Evolutionary conservation across 2,329 filamentous ascomycete species (phyloP).

Genomic region (Geosmithia flava): DNA sequence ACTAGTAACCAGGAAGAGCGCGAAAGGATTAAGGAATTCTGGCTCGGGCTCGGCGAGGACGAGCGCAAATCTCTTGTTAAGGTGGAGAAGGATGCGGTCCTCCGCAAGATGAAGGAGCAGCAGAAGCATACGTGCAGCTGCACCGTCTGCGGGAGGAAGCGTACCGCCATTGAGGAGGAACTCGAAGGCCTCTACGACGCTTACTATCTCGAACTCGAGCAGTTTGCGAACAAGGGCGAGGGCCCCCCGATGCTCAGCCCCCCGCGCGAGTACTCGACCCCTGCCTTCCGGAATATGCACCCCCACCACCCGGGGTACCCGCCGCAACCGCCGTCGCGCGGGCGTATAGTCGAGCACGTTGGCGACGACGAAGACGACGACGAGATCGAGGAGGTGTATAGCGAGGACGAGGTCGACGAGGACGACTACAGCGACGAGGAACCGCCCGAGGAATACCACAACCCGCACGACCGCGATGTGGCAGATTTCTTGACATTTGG

Average conservation of each 20-base stretch:
- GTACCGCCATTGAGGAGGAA: constrained; percentile 95
- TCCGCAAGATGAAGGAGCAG: constrained; percentile 99
- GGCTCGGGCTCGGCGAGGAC: constrained; percentile 86
- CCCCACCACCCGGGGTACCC: constrained; percentile 32
- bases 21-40: constrained; percentile 96
- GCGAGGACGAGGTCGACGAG: constrained; percentile 41
- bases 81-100: constrained; percentile 94
- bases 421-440: constrained; percentile 56
- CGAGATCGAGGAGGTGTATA: constrained; percentile 33
- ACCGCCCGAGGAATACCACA: constrained; percentile 22
- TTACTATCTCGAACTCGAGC: constrained; percentile 95
- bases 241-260: constrained; percentile 38
- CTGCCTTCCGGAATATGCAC: constrained; percentile 46
- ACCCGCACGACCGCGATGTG: constrained; percentile 46
- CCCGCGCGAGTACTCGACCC: constrained; percentile 48
- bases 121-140: constrained; percentile 99
- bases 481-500: constrained; percentile 95
- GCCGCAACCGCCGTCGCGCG: constrained; percentile 59
- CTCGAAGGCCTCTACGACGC: constrained; percentile 95
- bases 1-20: constrained; percentile 89
- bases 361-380: constrained; percentile 43
- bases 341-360: constrained; percentile 59
- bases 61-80: constrained; percentile 93
- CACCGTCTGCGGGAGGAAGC: constrained; percentile 90
- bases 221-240: constrained; percentile 80